These are phyloP conservation scores for Irpex sp. DNA, from an alignment of 1,284 basidiomycete genomes.

Conservation along the genomic window DNA sequence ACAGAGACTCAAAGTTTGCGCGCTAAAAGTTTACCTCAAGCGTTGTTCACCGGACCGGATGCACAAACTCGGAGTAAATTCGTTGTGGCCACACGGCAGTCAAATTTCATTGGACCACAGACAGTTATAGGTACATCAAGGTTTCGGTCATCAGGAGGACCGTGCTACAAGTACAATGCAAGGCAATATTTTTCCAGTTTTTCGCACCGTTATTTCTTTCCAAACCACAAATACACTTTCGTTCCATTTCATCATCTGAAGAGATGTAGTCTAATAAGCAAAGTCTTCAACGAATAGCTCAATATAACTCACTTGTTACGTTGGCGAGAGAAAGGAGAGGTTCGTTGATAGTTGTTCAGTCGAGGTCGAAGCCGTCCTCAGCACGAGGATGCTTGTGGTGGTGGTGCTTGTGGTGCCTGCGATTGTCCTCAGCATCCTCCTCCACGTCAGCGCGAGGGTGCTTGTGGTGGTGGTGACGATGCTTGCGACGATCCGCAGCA, in stretches of 20 bases:
- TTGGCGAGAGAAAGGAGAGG: background rate
- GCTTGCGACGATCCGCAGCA: background rate
- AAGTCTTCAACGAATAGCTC: background rate
- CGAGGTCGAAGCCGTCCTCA: background rate
- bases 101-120: background rate
- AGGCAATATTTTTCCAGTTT: background rate
- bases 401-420: background rate
- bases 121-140: background rate
- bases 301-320: background rate
- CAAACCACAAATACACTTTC: background rate
- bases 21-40: background rate
- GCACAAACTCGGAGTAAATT: background rate
- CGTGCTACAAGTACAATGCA: background rate
- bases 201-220: background rate
- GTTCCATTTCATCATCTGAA: background rate
- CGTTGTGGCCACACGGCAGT: background rate
- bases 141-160: background rate
- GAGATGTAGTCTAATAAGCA: background rate
- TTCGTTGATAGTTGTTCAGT: background rate
- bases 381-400: background rate
- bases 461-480: background rate
- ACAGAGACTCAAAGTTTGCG: background rate
- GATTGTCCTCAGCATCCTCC: background rate
- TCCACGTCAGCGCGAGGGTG: background rate
- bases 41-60: background rate